Evolutionary conservation across 371 early-diverging fungal genomes (phyloP), one percentile per base, ranked within the genome.

Genomic region (Capillidium rhysosporum): DNA sequence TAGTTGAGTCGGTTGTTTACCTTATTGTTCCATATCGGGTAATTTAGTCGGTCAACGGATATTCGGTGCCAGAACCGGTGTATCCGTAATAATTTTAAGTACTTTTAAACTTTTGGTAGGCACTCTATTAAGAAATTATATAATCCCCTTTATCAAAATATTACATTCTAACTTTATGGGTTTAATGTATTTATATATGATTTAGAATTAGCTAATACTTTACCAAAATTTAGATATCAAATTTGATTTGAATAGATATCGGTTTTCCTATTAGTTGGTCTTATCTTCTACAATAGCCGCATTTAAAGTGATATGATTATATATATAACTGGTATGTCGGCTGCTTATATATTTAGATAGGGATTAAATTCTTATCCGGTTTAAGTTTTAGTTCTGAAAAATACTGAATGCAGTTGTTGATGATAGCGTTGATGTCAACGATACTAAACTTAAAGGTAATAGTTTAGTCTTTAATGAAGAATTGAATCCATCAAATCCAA

Each of bases 11-110:
- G 90, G 89, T 1, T 79, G 82, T 5, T 73, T 84, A 62, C 89
- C 92, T 2, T 84, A 76, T 59, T 89, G 88, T 54, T 84, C 81
- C 56, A 80, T 86, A 23, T 82, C 87, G 7, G 92, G 92, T 20
- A 90, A 90, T 8, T 66, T 92, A 30, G 90, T 89, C 10, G 92
- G 84, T 9, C 92, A 92, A 64, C 87, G 88, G 62, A 83, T 87
- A 1, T 92, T 89, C 62, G 92, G 92, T 29, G 90, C 92, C 20
- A 77, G 92, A 39, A 71, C 86, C 0, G 89, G 80, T 52, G 75
- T 82, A 12, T 82, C 84, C 41, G 70, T 89, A 44, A 69, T 84
- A 24, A 29, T 86, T 44, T 69, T 92, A 9, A 90, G 92, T 12
- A 12, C 68, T 2, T 54, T 71, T 65, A 92, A 92, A 59, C 63